Evolutionary conservation across 352 stramenopile genomes (phyloP), one percentile per base, ranked within the genome.

Genomic region (Phytophthora aleatoria): DNA sequence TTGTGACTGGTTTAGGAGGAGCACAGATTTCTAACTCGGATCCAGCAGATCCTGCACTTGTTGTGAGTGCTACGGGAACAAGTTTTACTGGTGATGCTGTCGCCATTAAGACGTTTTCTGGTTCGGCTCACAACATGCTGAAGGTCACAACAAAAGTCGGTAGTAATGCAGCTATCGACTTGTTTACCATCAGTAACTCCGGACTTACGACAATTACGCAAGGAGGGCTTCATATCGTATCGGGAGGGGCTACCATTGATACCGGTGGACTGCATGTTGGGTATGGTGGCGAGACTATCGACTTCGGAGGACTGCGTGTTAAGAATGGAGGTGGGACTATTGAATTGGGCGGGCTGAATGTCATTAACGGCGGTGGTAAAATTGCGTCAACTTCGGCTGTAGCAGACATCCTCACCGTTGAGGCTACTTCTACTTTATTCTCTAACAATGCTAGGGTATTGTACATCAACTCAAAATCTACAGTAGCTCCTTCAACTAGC

Each of bases 181-280:
- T 90, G 9, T 75, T 92, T 53, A 72, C 68, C 16, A 73, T 92
- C 27, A 56, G 30, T 4, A 76, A 82, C 27, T 72, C 76, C 0
- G 85, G 85, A 3, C 28, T 63, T 27, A 84, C 87, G 28, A 82
- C 69, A 5, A 81, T 92, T 30, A 65, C 50, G 4, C 47, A 66
- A 43, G 65, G 68, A 30, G 81, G 78, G 2, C 59, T 92, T 12
- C 11, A 57, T 15, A 66, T 89, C 35, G n/a, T n/a, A 1, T 24
- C 42, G 50, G 81, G 79, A 15, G 85, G 85, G 5, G 69, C 72
- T 26, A 82, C 56, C 9, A 69, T 91, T 26, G 28, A 62, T 36
- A 42, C 27, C 26, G 84, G 79, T 12, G 82, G 83, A 2, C 47
- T 92, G 2, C 53, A 69, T 42, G 67, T 91, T 7, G 39, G 31